Conservation (phyloP, 805 yeast genomes). For the Zygosaccharomyces siamensis region DNA sequence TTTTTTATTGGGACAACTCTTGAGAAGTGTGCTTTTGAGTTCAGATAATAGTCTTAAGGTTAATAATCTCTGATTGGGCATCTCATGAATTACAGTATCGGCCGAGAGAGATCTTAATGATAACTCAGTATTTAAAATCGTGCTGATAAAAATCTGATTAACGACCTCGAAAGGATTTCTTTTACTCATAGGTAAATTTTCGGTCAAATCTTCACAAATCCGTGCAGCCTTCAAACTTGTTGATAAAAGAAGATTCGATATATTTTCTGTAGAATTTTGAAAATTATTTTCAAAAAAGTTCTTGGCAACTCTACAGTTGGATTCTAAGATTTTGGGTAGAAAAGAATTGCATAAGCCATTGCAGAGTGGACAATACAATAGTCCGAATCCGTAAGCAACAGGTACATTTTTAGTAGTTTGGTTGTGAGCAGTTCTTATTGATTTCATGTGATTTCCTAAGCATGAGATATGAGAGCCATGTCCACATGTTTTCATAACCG, state of each 20-base stretch:
- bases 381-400: slow-evolving; percentile 62
- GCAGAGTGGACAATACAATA: slow-evolving; percentile 86
- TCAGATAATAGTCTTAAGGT: slow-evolving; percentile 50
- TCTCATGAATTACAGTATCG: slow-evolving; percentile 47
- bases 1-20: neutral
- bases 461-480: slow-evolving; percentile 90
- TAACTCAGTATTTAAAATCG: slow-evolving; percentile 63
- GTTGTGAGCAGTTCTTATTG: slow-evolving; percentile 51
- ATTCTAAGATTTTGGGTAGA: slow-evolving; percentile 51
- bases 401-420: slow-evolving; percentile 83
- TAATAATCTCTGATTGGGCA: slow-evolving; percentile 58
- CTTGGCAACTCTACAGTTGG: slow-evolving; percentile 5
- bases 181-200: neutral
- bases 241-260: slow-evolving; percentile 7
- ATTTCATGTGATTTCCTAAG: slow-evolving; percentile 55
- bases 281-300: slow-evolving; percentile 9
- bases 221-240: slow-evolving; percentile 21
- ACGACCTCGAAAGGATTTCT: slow-evolving; percentile 25
- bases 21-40: slow-evolving; percentile 18
- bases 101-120: slow-evolving; percentile 47
- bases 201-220: slow-evolving; percentile 17
- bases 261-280: neutral
- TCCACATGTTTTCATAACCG: slow-evolving; percentile 60
- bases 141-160: slow-evolving; percentile 42
- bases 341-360: slow-evolving; percentile 80